Base-by-base conservation (phyloP, 2,329 filamentous ascomycete species). In the Fusarium sp. region DNA sequence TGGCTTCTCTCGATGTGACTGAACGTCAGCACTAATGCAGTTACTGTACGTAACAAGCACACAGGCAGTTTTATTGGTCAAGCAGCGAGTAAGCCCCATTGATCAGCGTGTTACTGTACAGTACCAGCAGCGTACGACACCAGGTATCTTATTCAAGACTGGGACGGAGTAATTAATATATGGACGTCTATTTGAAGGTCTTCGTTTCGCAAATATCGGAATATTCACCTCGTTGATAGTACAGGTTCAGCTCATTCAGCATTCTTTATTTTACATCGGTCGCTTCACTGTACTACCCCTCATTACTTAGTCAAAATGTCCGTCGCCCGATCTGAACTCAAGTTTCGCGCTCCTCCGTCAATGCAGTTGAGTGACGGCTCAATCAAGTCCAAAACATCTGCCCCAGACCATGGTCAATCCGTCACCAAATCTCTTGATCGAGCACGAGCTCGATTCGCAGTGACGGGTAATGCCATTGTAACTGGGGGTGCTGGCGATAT, bases 281-380 rank as follows among this genome's bases (percentile, higher is more conserved):
- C 30, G 16, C 30, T 20, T 33, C 30, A 24, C 30, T 24, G 16
- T 24, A 10, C 30, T 50, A 50, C 47, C 47, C 30, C 47, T 50
- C 30, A 24, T 33, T 7, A 10, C 16, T 20, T 33, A 4, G 12
- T 15, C 28, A 26, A 44, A 24, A 68, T 68, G 65, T 68, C 64
- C 16, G 31, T 68, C 20, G 22, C 65, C 6, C n/a, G 65, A 20
- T 68, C 65, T 54, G 41, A 68, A 39, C 65, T 68, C 9, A 66
- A 38, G 26, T 55, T 54, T 6, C 65, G 65, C 14, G 36, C 42
- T 26, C 65, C 65, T 0, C 65, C 65, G 10, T 68, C 65, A 12
- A 68, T 68, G 64, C 47, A 50, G n/a, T 68, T 68, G 16, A 68
- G 65, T 39, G 64, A 68, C 16, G 56, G 56, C 22, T 62, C 65